phyloP scores from a whole-genome alignment of 2,329 filamentous ascomycete genomes.

The Colletotrichum godetiae region DNA sequence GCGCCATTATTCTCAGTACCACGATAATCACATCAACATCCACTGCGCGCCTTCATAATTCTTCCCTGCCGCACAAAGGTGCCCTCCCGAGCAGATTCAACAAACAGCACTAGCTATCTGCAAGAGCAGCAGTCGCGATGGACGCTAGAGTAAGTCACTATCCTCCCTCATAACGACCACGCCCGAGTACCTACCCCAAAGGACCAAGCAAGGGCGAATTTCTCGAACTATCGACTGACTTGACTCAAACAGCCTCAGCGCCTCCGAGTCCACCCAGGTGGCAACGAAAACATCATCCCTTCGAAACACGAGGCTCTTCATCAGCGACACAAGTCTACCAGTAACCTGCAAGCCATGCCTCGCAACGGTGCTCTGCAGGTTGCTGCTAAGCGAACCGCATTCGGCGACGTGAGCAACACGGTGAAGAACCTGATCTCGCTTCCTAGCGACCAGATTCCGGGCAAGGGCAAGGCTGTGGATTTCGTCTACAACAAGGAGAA shows the following conservation, averaged over 20 bases:
- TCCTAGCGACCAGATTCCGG: slow-evolving; percentile 40
- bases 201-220: background rate
- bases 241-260: slow-evolving; percentile 49
- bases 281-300: slow-evolving; percentile 76
- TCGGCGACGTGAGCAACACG: slow-evolving; percentile 85
- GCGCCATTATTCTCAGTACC: slow-evolving; percentile 19
- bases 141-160: slow-evolving; percentile 38
- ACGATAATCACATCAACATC: slow-evolving; percentile 24
- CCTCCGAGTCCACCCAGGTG: slow-evolving; percentile 59
- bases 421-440: slow-evolving; percentile 46
- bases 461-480: slow-evolving; percentile 51
- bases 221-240: slow-evolving; percentile 9
- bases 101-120: slow-evolving; percentile 26
- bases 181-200: background rate
- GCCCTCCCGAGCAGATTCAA: slow-evolving; percentile 22
- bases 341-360: slow-evolving; percentile 65
- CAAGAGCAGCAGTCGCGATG: slow-evolving; percentile 32
- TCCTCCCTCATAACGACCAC: slow-evolving; percentile 9
- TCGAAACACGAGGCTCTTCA: slow-evolving; percentile 73
- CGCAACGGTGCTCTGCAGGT: slow-evolving; percentile 69
- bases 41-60: slow-evolving; percentile 22
- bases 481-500: slow-evolving; percentile 42
- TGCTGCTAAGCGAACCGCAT: slow-evolving; percentile 79
- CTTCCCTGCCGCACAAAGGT: background rate
- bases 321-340: slow-evolving; percentile 84